Percentiles rank a stretch among this genome's conserved stretches.
phyloP scores from a whole-genome alignment of 306 rosid genomes.

The Cyamopsis tetragonoloba region DNA sequence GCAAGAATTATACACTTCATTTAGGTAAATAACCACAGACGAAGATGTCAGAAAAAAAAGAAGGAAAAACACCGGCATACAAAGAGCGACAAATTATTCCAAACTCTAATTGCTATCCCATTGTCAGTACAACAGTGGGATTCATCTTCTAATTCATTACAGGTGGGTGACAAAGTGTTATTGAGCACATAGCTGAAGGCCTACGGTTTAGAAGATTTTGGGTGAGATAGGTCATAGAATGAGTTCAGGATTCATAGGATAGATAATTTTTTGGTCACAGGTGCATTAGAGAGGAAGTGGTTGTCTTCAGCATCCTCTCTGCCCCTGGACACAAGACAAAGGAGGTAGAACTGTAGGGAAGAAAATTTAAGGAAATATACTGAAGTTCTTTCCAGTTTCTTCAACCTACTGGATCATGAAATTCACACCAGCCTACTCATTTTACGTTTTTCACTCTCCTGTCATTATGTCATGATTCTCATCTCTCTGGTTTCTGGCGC shows the following conservation, averaged over 20 bases:
- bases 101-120: neutral
- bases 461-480: neutral
- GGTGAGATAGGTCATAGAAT: neutral
- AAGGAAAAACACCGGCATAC: neutral
- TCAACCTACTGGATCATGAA: neutral
- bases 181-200: neutral
- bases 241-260: neutral
- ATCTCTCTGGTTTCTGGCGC: neutral
- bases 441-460: neutral
- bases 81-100: neutral
- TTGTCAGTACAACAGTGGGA: neutral
- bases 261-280: neutral
- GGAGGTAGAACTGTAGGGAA: neutral
- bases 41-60: neutral
- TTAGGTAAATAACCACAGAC: neutral
- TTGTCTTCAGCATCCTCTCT: constrained; percentile 5
- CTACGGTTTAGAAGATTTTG: neutral
- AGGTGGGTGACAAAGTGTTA: neutral
- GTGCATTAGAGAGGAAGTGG: neutral
- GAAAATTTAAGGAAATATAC: neutral
- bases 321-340: neutral
- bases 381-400: neutral
- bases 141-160: neutral
- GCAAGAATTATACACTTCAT: neutral
- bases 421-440: neutral